Conservation (phyloP, 177 flowering plant species). For the Vitis hybrid region DNA sequence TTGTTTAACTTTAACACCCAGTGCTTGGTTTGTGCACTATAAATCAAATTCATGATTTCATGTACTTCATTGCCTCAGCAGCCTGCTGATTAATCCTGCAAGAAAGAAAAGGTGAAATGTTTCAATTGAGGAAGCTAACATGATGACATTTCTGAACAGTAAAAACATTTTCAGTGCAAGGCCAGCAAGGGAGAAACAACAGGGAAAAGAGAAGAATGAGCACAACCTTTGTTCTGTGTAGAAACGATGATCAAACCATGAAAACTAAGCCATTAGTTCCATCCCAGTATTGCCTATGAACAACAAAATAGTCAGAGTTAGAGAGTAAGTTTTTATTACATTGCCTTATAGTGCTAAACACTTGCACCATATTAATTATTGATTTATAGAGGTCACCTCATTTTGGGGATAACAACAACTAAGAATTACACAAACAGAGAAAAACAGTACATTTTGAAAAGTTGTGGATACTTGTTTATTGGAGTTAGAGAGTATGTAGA, state of each 20-base stretch:
- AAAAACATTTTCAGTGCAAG: background rate
- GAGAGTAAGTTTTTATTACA: background rate
- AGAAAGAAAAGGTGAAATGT: background rate
- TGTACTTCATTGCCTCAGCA: background rate
- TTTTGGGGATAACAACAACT: no score
- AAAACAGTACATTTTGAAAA: no score
- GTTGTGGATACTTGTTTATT: no score
- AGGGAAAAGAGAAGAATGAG: background rate
- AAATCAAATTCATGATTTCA: background rate
- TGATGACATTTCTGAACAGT: background rate
- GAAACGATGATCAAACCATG: background rate
- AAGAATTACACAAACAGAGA: no score
- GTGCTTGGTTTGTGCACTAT: no score
- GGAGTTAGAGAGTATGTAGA: no score
- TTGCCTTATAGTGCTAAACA: background rate
- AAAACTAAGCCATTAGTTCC: background rate
- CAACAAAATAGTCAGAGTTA: background rate
- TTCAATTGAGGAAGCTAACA: background rate
- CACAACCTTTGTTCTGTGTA: background rate
- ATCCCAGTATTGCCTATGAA: background rate
- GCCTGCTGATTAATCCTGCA: background rate
- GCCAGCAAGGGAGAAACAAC: background rate
- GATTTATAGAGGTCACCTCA: no score
- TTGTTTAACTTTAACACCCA: no score
- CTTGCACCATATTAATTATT: background rate